Evolutionary conservation across 441 rosid species (phyloP).

Genomic region (Capsella rubella): DNA sequence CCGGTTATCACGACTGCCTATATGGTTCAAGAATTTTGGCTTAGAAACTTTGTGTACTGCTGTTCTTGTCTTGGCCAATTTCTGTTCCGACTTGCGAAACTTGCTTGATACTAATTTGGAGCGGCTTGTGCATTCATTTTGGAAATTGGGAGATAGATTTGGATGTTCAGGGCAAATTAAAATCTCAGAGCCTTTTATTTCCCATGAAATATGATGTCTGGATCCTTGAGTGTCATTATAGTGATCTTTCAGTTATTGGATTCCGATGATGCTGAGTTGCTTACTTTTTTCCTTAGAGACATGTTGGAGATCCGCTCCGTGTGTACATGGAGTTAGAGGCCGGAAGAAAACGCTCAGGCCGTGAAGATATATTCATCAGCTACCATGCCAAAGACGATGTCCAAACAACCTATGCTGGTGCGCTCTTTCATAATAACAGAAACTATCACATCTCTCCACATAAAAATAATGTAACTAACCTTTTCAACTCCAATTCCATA

Average conservation of each 20-base stretch:
- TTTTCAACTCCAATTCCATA: background rate
- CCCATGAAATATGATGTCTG: background rate
- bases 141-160: background rate
- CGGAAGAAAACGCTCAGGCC: conserved; percentile 76
- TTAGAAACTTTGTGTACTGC: background rate
- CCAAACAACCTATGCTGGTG: conserved; percentile 86
- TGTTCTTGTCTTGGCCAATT: background rate
- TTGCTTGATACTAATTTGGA: background rate
- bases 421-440: conserved; percentile 84
- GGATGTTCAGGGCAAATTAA: background rate
- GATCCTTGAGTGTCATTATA: background rate
- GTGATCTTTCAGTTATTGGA: background rate
- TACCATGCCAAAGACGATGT: conserved; percentile 87
- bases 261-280: conserved; percentile 7
- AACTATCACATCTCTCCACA: conserved; percentile 68
- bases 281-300: conserved; percentile 52
- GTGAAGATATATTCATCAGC: conserved; percentile 79
- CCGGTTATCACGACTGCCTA: background rate
- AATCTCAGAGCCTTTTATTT: background rate
- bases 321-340: conserved; percentile 95
- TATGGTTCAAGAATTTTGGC: conserved; percentile 1
- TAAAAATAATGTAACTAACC: conserved; percentile 65
- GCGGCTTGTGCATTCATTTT: background rate
- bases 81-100: background rate
- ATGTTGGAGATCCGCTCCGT: conserved; percentile 74